Conservation (phyloP, 1,284 basidiomycete species). For the Apiotrichum sp. region DNA sequence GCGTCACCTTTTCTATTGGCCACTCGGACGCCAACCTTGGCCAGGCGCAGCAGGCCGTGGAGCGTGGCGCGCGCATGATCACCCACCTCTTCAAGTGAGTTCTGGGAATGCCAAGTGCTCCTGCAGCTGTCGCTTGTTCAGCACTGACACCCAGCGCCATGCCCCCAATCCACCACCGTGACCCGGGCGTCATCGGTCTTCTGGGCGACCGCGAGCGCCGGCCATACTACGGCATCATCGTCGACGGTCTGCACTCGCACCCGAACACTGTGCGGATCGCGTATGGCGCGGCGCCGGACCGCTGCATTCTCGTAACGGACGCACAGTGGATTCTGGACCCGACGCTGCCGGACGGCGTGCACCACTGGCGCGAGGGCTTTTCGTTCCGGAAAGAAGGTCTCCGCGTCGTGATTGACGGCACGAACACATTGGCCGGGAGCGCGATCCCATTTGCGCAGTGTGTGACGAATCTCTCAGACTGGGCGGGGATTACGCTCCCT, state of each 20-base stretch:
- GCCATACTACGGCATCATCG: conserved; percentile 82
- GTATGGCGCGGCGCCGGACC: conserved; percentile 71
- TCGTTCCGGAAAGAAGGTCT: conserved; percentile 74
- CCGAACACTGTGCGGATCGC: conserved; percentile 82
- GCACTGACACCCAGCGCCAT: conserved; percentile 21
- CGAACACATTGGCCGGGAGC: conserved; percentile 71
- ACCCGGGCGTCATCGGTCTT: conserved; percentile 66
- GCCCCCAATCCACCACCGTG: conserved; percentile 39
- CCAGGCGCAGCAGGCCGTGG: conserved; percentile 32
- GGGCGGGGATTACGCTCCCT: conserved; percentile 72
- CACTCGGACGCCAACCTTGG: conserved; percentile 56
- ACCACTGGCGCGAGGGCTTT: conserved; percentile 68
- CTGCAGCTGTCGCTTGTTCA: no score
- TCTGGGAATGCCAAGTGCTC: no score
- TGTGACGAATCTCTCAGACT: conserved; percentile 72
- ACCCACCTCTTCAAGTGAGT: conserved; percentile 82
- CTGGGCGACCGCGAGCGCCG: conserved; percentile 71
- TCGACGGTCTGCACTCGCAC: conserved; percentile 84
- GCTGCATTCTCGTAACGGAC: conserved; percentile 82
- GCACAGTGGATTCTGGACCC: conserved; percentile 85
- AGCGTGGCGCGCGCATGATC: conserved; percentile 62
- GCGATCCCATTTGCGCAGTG: conserved; percentile 76
- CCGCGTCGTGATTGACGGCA: conserved; percentile 73
- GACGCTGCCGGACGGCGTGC: conserved; percentile 69
- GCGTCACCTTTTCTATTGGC: conserved; percentile 74